Evolutionary conservation across 139 green algal species (phyloP).

Genomic region (Coelastrella sp.): DNA sequence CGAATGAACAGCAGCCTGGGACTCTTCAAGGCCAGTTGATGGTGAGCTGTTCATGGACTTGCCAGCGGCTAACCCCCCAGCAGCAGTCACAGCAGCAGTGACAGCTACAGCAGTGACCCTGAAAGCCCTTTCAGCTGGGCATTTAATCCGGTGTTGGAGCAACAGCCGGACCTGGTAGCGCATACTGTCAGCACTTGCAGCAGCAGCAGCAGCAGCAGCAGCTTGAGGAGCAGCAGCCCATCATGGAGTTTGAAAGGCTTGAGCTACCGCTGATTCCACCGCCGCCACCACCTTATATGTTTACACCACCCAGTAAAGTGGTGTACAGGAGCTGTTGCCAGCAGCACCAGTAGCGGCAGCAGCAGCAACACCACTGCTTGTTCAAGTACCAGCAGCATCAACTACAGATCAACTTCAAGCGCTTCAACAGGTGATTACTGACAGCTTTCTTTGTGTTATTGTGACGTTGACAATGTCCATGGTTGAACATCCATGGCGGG

Average conservation of each 20-base stretch:
- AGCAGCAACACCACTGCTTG: background rate
- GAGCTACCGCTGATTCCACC: background rate
- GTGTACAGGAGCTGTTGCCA: background rate
- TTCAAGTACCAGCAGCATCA: background rate
- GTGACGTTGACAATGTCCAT: too few relatives aligned
- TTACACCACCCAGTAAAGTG: too few relatives aligned
- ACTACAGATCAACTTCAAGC: too few relatives aligned
- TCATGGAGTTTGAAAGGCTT: background rate
- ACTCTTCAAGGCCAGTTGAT: too few relatives aligned
- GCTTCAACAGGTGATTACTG: too few relatives aligned
- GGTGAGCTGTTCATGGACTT: background rate
- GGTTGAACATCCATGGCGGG: too few relatives aligned
- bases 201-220: too few relatives aligned
- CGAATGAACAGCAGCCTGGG: too few relatives aligned
- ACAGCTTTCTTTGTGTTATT: too few relatives aligned
- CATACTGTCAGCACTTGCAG: background rate
- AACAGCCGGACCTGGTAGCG: background rate
- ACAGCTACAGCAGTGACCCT: background rate
- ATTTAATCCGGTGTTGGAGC: background rate
- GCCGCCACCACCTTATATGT: background rate
- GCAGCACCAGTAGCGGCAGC: background rate
- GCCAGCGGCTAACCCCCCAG: too few relatives aligned
- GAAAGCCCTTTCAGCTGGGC: conserved; percentile 7
- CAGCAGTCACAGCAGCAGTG: background rate
- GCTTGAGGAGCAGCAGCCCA: background rate